Evolutionary conservation across 805 yeast species (phyloP), one percentile per base, ranked within the genome.

Genomic region (Millerozyma miso): DNA sequence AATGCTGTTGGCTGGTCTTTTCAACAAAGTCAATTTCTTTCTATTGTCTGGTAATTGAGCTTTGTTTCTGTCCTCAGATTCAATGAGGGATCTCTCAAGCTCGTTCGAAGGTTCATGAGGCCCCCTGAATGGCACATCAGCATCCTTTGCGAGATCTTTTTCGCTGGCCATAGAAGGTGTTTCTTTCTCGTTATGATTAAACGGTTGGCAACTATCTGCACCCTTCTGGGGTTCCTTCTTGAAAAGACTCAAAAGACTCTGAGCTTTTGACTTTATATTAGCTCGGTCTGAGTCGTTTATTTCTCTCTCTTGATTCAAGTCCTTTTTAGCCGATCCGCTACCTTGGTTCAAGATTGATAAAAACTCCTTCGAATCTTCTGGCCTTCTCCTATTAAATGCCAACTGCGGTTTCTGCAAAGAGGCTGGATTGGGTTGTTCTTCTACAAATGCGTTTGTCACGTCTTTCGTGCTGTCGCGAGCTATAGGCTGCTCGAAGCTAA

Each of bases 301-400:
- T 41, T 48, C 42, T 7, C 39, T 39, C 16, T 32, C 34, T 14
- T 33, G 18, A 5, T 12, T 34, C 13, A 23, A 7, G 8, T 40
- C 46, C 10, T 45, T 48, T 4, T 35, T 40, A n/a, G 38, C 36
- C 19, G 45, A 53, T 35, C 34, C 35, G 12, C 39, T 42, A 31
- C 49, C 50, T 26, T 58, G 62, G 31, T 66, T 71, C 51, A 76
- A 61, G 15, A 75, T 58, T 2, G 74, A 68, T 41, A 74, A 61
- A 12, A 76, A 52, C 40, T 73, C 77, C 46, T 64, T 67, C 1
- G 74, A 66, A 40, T 68, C 66, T 35, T 55, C 60, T 13, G 55
- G 49, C 4, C 59, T 47, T n/a, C 58, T 59, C 38, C 67, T 52
- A 6, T 65, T 58, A 33, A 69, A 67, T 41, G 58, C 59, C 10